Evolutionary conservation across 1,139 yeast species (phyloP), one percentile per base, ranked within the genome.

Genomic region (Scheffersomyces parashehatae): DNA sequence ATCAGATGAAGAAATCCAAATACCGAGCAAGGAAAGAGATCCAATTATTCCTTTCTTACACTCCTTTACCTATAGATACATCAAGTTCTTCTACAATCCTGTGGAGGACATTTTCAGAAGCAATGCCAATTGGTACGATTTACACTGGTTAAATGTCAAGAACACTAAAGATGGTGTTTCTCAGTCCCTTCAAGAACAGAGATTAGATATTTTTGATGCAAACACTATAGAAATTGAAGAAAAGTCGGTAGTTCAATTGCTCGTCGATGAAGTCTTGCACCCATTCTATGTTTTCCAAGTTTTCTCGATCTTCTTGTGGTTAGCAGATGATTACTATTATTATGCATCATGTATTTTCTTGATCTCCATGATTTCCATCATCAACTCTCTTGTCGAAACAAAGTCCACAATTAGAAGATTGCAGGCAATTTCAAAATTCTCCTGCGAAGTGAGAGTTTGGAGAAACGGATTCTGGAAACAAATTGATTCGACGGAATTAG

Each of bases 201-300:
- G 99, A 45, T 62, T 70, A 15, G 61, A 76, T 44, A 88, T 91
- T 0, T 93, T 95, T 68, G 97, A 91, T 11, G 71, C 70, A 28
- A 93, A 93, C 62, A 67, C 81, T 29, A 81, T 93, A 45, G 87
- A 85, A 46, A 81, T 93, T 52, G 82, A 82, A 44, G 95, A 88
- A 49, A 93, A 90, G 50, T 62, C 91, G 0, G 71, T 82, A 1
- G 32, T 70, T 0, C 82, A 82, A 57, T 74, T 95, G 39, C 71
- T 95, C 39, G 71, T 86, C 28, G 96, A 90, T 56, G 99, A 95
- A 63, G 89, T 89, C 0, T 68, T 93, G 41, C 99, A 93, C 62
- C 99, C 99, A 1, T 93, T 93, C 60, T 93, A 95, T 60, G 78
- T 95, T 34, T 93, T 93, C 62, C 99, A 95, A 65, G 84, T 93